These are phyloP conservation scores for Alectoria sarmentosa DNA, from an alignment of 495 filamentous ascomycete species.

Conservation along the genomic window DNA sequence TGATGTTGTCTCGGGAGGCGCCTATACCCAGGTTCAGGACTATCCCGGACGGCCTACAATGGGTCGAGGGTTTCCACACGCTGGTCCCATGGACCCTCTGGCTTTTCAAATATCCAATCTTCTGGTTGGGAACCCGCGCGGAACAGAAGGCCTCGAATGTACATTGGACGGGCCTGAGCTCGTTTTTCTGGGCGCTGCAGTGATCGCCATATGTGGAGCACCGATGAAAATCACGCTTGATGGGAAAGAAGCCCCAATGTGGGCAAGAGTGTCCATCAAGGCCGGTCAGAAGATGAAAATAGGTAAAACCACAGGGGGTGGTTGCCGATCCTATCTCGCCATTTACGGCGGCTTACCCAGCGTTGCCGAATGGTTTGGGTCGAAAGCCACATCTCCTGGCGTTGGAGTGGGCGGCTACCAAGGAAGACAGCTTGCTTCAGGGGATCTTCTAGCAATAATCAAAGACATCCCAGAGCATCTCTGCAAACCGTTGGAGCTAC, in stretches of 20 bases:
- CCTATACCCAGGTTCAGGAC: slow-evolving; percentile 54
- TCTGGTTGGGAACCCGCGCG: slow-evolving; percentile 48
- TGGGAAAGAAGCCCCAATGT: slow-evolving; percentile 42
- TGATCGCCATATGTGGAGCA: slow-evolving; percentile 50
- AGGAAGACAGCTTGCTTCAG: slow-evolving; percentile 45
- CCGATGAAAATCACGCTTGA: slow-evolving; percentile 43
- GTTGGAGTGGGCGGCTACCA: slow-evolving; percentile 53
- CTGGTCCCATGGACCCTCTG: slow-evolving; percentile 49
- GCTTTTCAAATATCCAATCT: slow-evolving; percentile 49
- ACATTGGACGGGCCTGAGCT: slow-evolving; percentile 54
- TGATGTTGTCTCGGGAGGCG: slow-evolving; percentile 49
- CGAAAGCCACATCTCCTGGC: slow-evolving; percentile 50
- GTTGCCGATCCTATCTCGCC: slow-evolving; percentile 53
- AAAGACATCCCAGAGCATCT: slow-evolving; percentile 29
- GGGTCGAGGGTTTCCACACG: slow-evolving; percentile 32
- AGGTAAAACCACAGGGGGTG: slow-evolving; percentile 43
- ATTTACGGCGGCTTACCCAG: slow-evolving; percentile 50
- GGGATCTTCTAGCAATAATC: slow-evolving; percentile 42
- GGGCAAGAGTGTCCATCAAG: slow-evolving; percentile 44
- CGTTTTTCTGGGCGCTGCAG: slow-evolving; percentile 41
- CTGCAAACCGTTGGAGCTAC: slow-evolving; percentile 29
- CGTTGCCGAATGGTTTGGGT: slow-evolving; percentile 50
- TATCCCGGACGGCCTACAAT: slow-evolving; percentile 48
- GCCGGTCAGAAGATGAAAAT: slow-evolving; percentile 49
- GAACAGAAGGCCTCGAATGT: slow-evolving; percentile 50